Evolutionary conservation across 306 rosid genomes (phyloP), one percentile per base, ranked within the genome.

Genomic region (Dryas drummondii): DNA sequence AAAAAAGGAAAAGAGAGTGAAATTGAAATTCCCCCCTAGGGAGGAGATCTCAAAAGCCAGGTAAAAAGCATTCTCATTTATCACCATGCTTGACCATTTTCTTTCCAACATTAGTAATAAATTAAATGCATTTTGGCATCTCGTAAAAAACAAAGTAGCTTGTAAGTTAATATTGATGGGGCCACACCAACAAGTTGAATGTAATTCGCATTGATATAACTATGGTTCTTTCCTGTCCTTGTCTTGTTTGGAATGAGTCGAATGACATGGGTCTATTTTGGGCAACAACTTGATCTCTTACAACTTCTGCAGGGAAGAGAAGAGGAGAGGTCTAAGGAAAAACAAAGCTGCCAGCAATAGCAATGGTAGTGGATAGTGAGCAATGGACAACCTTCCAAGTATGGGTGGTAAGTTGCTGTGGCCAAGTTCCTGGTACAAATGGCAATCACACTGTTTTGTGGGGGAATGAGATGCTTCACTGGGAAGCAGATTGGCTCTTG

Each of bases 31-130:
- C 73, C 89, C 90, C 26, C 81, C 94, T 0, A 88, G 75, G 74
- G 96, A 87, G 74, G 96, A 85, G 74, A 88, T 92, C 61, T 85
- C 97, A 14, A 87, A 76, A 75, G 69, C 86, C 75, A 94, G 97
- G 99, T 92, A 51, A 78, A 49, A 68, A n/a, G 11, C 75, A 58
- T 11, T 9, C 37, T 32, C 37, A 32, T 32, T 32, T 32, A 41
- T 74, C 53, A 70, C 45, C 67, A 16, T 72, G 44, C 58, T 82
- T 59, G n/a, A 57, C 15, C 44, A 11, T 40, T 58, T 9, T 5
- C 16, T 63, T 15, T 4, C 13, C 16, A 7, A 32, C 19, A 5
- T 0, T 17, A 65, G 32, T 22, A 22, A 16, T 12, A 13, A 65
- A 22, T 55, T 17, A 19, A 65, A 22, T 55, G 56, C 22, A 72